Conservation (phyloP, 2,329 filamentous ascomycete species). For the Aspergillus carbonarius region DNA sequence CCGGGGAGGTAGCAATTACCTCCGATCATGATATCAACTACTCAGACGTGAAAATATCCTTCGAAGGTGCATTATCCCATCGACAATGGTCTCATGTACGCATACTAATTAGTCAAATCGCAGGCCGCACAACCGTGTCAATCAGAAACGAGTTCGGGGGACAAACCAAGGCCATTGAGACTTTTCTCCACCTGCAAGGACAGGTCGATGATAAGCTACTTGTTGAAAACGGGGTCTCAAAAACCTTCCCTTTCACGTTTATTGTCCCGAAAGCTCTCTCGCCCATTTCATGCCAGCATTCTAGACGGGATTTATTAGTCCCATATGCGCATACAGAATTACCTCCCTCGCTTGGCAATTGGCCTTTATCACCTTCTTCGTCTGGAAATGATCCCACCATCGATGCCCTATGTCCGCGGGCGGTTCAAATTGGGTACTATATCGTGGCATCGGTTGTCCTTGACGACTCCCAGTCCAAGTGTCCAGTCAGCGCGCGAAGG, state of each 20-base stretch:
- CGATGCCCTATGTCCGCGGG: neutral
- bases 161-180: neutral
- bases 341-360: neutral
- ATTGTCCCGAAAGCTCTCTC: neutral
- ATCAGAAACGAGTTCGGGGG: neutral
- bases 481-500: neutral
- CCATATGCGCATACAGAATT: neutral
- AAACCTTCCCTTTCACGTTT: neutral
- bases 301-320: neutral
- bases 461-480: neutral
- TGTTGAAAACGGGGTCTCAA: neutral
- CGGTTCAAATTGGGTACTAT: neutral
- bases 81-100: neutral
- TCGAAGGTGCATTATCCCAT: neutral
- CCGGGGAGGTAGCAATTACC: neutral
- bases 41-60: neutral
- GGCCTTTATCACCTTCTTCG: neutral
- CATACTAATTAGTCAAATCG: neutral
- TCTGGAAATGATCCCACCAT: neutral
- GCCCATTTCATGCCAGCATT: neutral
- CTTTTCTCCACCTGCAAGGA: neutral
- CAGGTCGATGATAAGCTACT: neutral
- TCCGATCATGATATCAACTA: neutral
- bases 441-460: neutral
- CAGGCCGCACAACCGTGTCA: neutral